Evolutionary conservation across 2,329 filamentous ascomycete species (phyloP), one percentile per base, ranked within the genome.

Genomic region (Arthrobotrys iridis): DNA sequence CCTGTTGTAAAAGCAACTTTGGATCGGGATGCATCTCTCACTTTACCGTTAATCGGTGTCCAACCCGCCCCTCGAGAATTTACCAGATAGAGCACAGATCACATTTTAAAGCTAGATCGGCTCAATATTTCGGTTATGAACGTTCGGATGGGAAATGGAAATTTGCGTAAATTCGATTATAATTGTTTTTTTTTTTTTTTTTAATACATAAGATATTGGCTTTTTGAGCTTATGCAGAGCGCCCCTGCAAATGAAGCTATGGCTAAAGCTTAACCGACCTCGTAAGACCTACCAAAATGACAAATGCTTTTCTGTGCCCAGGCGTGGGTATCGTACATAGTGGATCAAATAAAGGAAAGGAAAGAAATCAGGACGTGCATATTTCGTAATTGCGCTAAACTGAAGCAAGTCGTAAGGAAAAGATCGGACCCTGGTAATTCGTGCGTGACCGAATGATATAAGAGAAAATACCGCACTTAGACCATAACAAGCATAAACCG

Each of bases 291-390:
- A 24, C 18, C 37, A 46, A 45, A 60, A 59, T 52, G 40, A 59
- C 50, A 59, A 58, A 59, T 66, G 43, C 62, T 74, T 74, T 74
- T 74, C 68, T 60, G 68, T 15, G 68, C 58, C 71, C 71, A 52
- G 64, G 58, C 63, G 48, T 75, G 71, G 71, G 71, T 75, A 75
- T 75, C 71, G 64, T 75, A 64, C 62, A 65, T 48, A 64, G 24
- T 52, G 22, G 41, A 26, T 40, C 22, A 28, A 70, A 43, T 43
- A 43, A 13, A 11, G 10, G 20, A 18, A 46, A 46, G 28, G 15
- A 48, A 11, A 65, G 22, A 65, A 41, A 30, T 37, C 24, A 45
- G 8, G 40, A 26, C n/a, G n/a, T 62, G 65, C 33, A 35, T 26
- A 26, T 28, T 28, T 30, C 4, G 37, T 26, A 22, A 28, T 58